phyloP scores from a whole-genome alignment of 2,329 filamentous ascomycete species.

The Penicillium sp. region DNA sequence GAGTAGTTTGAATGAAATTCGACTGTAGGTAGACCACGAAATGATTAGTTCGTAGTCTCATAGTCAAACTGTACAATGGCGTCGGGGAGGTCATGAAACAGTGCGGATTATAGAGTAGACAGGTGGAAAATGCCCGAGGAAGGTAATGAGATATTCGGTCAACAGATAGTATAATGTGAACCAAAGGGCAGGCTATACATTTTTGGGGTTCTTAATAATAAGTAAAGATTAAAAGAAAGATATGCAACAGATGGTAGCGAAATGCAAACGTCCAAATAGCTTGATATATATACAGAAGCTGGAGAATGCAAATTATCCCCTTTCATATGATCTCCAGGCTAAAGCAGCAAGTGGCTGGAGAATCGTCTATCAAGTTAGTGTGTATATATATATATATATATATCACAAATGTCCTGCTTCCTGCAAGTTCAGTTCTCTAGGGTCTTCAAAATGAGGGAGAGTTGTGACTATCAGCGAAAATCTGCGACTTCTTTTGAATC shows the following conservation, averaged over 20 bases:
- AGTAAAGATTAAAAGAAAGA: too few relatives aligned
- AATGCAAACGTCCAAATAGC: too few relatives aligned
- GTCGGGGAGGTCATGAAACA: slow-evolving; percentile 18
- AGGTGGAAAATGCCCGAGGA: not conserved
- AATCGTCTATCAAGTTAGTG: not conserved
- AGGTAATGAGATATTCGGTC: not conserved
- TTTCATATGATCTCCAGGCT: not conserved
- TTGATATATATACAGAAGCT: not conserved
- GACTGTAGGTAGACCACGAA: not conserved
- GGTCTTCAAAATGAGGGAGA: not conserved
- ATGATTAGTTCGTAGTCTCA: slow-evolving; percentile 33
- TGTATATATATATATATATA: not conserved
- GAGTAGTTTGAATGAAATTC: slow-evolving; percentile 23
- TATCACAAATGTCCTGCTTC: not conserved
- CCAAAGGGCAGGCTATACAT: accelerated
- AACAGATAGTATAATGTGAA: not conserved
- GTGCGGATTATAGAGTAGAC: not conserved
- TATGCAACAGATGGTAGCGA: accelerated
- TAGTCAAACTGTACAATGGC: slow-evolving; percentile 38
- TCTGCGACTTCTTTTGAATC: not conserved
- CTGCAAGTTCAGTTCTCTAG: not conserved
- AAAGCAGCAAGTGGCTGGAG: not conserved
- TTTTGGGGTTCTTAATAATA: too few relatives aligned
- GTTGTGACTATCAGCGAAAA: not conserved
- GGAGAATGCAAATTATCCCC: not conserved